phyloP scores from a whole-genome alignment of 345 rosid genomes.

The Bretschneidera sinensis region DNA sequence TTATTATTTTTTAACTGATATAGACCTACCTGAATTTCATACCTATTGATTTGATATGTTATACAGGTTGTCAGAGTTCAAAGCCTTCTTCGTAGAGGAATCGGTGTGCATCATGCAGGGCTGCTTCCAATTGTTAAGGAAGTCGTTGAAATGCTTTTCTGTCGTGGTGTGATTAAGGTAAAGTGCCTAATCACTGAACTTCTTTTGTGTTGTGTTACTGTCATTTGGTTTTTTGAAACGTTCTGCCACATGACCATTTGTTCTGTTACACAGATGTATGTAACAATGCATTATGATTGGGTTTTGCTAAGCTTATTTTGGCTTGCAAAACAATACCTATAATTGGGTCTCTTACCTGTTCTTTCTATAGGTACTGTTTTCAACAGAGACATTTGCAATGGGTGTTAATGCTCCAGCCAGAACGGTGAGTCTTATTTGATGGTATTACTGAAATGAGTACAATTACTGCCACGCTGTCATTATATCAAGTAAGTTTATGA shows the following conservation, averaged over 20 bases:
- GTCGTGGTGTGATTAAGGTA: slow-evolving; percentile 97
- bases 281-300: too few relatives aligned
- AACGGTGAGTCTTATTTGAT: slow-evolving; percentile 56
- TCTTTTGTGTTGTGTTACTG: not conserved
- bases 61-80: slow-evolving; percentile 85
- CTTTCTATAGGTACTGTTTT: slow-evolving; percentile 69
- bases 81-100: slow-evolving; percentile 81
- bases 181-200: not conserved
- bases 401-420: slow-evolving; percentile 99
- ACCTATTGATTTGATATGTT: slow-evolving; percentile 24
- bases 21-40: slow-evolving; percentile 15
- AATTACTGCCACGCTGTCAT: not conserved
- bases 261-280: not conserved
- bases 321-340: slow-evolving; percentile 1
- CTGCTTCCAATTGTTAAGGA: slow-evolving; percentile 98
- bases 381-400: slow-evolving; percentile 99
- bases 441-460: not conserved
- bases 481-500: too few relatives aligned
- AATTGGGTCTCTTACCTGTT: slow-evolving; percentile 15
- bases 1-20: slow-evolving; percentile 13
- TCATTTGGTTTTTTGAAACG: not conserved
- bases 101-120: slow-evolving; percentile 99
- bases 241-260: not conserved
- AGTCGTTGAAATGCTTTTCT: slow-evolving; percentile 97
- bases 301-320: not conserved